These are phyloP conservation scores for Mortierella sp. DNA, from an alignment of 371 early-diverging fungal genomes.

Conservation along the genomic window DNA sequence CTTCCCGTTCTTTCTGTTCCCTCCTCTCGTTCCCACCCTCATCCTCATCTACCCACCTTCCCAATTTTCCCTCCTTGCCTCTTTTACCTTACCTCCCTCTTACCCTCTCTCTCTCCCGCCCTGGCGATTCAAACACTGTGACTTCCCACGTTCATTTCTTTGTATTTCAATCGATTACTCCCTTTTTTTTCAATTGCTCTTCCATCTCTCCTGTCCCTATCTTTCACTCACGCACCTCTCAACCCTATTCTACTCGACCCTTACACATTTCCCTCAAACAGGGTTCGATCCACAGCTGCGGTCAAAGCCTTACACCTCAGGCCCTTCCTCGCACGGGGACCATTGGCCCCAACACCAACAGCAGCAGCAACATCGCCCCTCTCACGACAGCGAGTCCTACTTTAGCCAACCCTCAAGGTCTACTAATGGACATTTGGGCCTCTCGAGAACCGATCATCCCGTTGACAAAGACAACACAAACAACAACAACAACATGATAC, in stretches of 20 bases:
- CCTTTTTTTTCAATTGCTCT: neutral
- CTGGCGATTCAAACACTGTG: neutral
- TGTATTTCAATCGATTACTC: neutral
- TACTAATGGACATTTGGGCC: neutral
- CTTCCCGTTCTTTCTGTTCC: neutral
- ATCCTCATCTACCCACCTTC: neutral
- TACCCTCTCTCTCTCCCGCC: neutral
- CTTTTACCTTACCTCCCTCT: neutral
- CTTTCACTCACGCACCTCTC: neutral
- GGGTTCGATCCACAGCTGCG: neutral
- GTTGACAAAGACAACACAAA: conserved; percentile 1
- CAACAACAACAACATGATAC: neutral
- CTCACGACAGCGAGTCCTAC: conserved; percentile 2
- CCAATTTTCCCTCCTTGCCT: neutral
- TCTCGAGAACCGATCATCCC: neutral
- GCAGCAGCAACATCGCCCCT: neutral
- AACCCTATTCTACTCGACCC: neutral
- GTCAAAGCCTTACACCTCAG: neutral
- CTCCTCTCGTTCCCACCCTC: neutral
- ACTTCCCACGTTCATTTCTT: conserved; percentile 11
- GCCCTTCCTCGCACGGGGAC: neutral
- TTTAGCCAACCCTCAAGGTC: neutral
- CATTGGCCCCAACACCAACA: neutral
- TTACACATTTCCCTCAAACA: neutral
- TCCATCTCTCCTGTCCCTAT: neutral